A percentile compares a stretch with the other conserved stretches of the same genome.
Conservation (phyloP, 345 rosid genomes). For the Linum usitatissimum region DNA sequence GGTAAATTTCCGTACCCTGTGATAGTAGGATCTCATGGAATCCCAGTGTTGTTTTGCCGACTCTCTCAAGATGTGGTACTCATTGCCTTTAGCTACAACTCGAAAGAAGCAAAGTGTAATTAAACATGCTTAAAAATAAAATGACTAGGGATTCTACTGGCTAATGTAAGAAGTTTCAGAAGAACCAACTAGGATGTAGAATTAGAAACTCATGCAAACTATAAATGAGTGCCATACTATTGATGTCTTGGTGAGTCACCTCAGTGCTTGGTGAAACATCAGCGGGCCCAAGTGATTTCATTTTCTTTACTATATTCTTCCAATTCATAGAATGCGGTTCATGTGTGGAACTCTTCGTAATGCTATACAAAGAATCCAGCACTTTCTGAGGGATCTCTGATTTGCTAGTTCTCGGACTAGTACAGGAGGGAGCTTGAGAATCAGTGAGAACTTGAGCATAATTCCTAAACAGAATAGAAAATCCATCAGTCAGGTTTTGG, state of each 20-base stretch:
- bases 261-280: conserved; percentile 35
- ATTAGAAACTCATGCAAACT: neutral
- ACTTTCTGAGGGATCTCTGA: conserved; percentile 64
- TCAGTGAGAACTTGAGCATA: conserved; percentile 34
- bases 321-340: conserved; percentile 75
- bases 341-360: conserved; percentile 45
- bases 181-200: neutral
- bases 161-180: neutral
- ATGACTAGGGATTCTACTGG: neutral
- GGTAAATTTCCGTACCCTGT: conserved; percentile 37
- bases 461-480: conserved; percentile 31
- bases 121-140: neutral
- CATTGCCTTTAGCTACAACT: conserved; percentile 54
- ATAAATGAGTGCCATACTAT: conserved; percentile 28
- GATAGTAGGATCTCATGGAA: conserved; percentile 45
- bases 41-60: conserved; percentile 63
- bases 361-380: conserved; percentile 69
- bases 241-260: conserved; percentile 26
- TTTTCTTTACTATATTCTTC: conserved; percentile 73
- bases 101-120: conserved; percentile 16
- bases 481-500: neutral
- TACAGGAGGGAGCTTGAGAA: conserved; percentile 30
- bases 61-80: conserved; percentile 48
- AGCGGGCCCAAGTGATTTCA: conserved; percentile 54
- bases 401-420: conserved; percentile 27